Evolutionary conservation across 306 rosid species (phyloP), one percentile per base, ranked within the genome.

Genomic region (Acacia melanoxylon): DNA sequence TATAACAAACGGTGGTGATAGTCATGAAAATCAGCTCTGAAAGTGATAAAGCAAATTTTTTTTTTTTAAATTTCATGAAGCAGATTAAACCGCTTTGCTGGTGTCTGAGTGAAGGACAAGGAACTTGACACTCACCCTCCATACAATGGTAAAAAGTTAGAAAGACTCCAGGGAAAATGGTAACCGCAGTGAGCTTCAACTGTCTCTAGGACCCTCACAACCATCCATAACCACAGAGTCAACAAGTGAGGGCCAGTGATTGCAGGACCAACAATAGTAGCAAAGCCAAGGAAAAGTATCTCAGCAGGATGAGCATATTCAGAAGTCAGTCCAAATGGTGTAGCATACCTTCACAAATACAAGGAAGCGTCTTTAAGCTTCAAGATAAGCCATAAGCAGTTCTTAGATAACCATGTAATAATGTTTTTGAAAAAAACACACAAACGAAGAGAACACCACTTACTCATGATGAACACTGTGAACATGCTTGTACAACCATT

Each of bases 241-340:
- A 92, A 61, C 79, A 92, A 86, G 80, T 92, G 97, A 52, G 97
- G 97, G 51, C 97, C 97, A 0, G 97, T 92, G 80, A 92, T 78
- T 40, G 97, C 97, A 81, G 97, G 97, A 91, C 97, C 97, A 66
- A 92, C 54, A 72, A 92, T 85, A 61, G 97, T 92, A 68, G 97
- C 94, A 85, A 92, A 91, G 67, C 97, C 97, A 83, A 92, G 97
- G 81, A 92, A 92, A 77, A 92, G 88, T 81, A 92, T 92, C 91
- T 92, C 97, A 27, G 91, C 93, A 13, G 97, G 97, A 81, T 92
- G 97, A 84, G 97, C 97, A 76, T 92, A 92, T 84, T 92, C 97
- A 56, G 97, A 91, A 68, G 93, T 92, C 77, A 92, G 86, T 65
- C 97, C 97, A 81, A 92, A 92, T 42, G 97, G 97, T 1, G 97